phyloP scores from a whole-genome alignment of 306 rosid species.

The Prunus mongolica region DNA sequence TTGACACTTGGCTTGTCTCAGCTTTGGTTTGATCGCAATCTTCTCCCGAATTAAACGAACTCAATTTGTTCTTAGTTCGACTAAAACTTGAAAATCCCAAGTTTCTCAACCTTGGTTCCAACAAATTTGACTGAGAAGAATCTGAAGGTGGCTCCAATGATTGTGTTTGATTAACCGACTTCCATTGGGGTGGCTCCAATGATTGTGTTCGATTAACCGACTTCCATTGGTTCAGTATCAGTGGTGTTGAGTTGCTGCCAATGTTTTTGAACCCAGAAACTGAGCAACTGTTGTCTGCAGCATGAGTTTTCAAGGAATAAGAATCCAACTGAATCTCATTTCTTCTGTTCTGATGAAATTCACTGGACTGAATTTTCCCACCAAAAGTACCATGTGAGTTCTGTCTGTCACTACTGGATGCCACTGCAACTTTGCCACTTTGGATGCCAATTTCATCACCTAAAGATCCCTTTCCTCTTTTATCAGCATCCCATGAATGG shows the following conservation, averaged over 20 bases:
- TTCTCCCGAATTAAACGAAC: background rate
- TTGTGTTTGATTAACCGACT: conserved; percentile 14
- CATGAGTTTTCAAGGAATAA: conserved; percentile 1
- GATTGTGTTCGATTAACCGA: conserved; percentile 6
- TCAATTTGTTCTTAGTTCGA: conserved; percentile 12
- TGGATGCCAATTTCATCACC: background rate
- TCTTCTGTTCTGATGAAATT: conserved; percentile 8
- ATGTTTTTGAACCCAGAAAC: conserved; percentile 9
- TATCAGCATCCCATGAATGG: conserved; percentile 11
- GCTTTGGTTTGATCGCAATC: background rate
- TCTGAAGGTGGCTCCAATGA: background rate
- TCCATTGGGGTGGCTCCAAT: background rate
- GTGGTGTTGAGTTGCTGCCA: conserved; percentile 2
- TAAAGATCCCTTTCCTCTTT: conserved; percentile 5
- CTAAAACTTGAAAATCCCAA: conserved; percentile 10
- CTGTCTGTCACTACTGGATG: conserved; percentile 6
- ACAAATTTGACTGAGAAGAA: conserved; percentile 5
- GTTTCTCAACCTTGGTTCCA: conserved; percentile 10
- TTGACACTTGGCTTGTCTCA: conserved; percentile 7
- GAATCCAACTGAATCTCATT: conserved; percentile 8
- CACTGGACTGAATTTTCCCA: conserved; percentile 5
- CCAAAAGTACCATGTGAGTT: conserved; percentile 10
- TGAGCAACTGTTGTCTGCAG: conserved; percentile 17
- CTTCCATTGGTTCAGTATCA: conserved; percentile 20
- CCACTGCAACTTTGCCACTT: conserved; percentile 11